Base-by-base conservation (phyloP, 495 filamentous ascomycete genomes). In the Lasiosphaeria ovina region DNA sequence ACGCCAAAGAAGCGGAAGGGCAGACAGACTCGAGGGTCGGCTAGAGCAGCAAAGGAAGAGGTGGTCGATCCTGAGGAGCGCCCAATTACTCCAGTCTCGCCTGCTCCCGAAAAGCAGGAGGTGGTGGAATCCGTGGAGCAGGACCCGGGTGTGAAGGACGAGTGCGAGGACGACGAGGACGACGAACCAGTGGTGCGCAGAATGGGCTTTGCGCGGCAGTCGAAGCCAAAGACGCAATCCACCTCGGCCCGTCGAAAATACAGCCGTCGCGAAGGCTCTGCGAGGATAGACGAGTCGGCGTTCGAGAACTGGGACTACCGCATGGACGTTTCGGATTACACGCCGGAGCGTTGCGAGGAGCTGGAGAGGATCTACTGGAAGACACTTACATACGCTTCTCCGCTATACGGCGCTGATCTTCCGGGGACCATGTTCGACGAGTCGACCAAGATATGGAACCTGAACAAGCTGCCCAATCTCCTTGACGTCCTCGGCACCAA, bases 321-420 rank as follows among this genome's bases (percentile, higher is more conserved):
- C 45, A 87, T 97, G 65, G 83, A 90, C 56, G 87, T 90, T 58
- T 83, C 91, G 42, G 91, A 97, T 35, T 98, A 88, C 69, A 96
- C 93, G 0, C 80, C 86, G 0, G 93, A 98, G 70, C 81, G 94
- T 61, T 97, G 94, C 69, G 89, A 93, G 51, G 95, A 98, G 74
- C 80, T 98, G 4, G 94, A 98, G 75, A 86, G 89, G 33, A 85
- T 85, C 55, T 98, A 98, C 72, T 98, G 94, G 94, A 96, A 92
- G 76, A 93, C 89, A 3, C 80, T 98, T 57, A 97, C 92, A 53
- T 98, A 91, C 75, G 95, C 91, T 61, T 89, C 89, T 51, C 94
- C 94, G 0, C 82, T 98, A 74, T 98, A 98, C 66, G 94, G 95
- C 36, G 94, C 95, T 8, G 94, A 98, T 76, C 93, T 98, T 83